Conservation (phyloP, 2,329 filamentous ascomycete genomes). For the Ceratocystis huliohia region DNA sequence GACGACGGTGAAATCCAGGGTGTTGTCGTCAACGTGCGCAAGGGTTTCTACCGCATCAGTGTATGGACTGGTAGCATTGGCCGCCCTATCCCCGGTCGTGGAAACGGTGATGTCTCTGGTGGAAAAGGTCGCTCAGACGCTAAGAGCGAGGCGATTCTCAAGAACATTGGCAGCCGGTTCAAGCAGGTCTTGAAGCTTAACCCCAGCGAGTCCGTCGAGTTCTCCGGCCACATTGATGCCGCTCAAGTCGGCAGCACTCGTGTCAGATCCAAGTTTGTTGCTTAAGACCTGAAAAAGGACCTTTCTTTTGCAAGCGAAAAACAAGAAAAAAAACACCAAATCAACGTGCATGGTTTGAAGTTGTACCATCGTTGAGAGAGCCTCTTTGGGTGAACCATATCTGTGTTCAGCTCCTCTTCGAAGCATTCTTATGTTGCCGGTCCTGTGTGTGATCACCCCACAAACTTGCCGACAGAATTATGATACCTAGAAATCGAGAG, state of each 20-base stretch:
- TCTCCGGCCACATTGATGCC: conserved; percentile 90
- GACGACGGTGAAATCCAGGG: conserved; percentile 97
- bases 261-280: conserved; percentile 85
- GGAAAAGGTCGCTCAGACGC: conserved; percentile 66
- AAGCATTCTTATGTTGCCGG: conserved; percentile 7
- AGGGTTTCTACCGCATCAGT: conserved; percentile 94
- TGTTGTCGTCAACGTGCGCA: conserved; percentile 96
- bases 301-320: background rate
- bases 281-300: conserved; percentile 38
- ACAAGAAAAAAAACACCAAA: conserved; percentile 1
- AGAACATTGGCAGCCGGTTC: conserved; percentile 77
- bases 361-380: conserved; percentile 1
- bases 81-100: conserved; percentile 65
- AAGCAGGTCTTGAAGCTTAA: conserved; percentile 82
- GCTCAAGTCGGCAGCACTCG: conserved; percentile 87
- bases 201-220: conserved; percentile 68
- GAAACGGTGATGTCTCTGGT: conserved; percentile 57
- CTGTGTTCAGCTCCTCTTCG: conserved; percentile 8
- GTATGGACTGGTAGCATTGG: conserved; percentile 94
- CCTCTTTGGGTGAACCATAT: conserved; percentile 3
- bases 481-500: conserved; percentile 17
- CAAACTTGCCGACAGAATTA: conserved; percentile 13
- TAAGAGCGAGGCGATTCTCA: conserved; percentile 74
- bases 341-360: background rate
- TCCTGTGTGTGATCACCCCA: conserved; percentile 6